A percentile compares a stretch with the other conserved stretches of the same genome.
Evolutionary conservation across 2,329 filamentous ascomycete genomes (phyloP).

Genomic region (Microcyclospora pomicola): DNA sequence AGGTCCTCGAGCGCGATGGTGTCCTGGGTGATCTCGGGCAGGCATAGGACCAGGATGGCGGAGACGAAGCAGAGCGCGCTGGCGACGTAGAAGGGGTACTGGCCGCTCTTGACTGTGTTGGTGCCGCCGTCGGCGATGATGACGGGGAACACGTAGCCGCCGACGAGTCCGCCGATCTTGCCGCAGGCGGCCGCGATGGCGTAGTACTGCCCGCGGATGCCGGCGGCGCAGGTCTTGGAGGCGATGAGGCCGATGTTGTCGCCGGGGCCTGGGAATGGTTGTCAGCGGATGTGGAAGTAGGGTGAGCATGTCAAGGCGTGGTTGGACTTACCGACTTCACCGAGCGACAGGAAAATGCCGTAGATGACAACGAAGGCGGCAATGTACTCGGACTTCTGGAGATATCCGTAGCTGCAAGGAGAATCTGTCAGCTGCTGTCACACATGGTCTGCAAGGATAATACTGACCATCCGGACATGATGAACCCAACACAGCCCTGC

Average conservation of each 20-base stretch:
- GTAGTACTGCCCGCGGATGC: conserved; percentile 62
- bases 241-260: conserved; percentile 85
- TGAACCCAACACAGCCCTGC: conserved; percentile 70
- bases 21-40: conserved; percentile 70
- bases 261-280: conserved; percentile 44
- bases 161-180: conserved; percentile 67
- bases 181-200: conserved; percentile 58
- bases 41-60: conserved; percentile 49
- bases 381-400: conserved; percentile 54
- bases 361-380: conserved; percentile 68
- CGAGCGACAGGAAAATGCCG: conserved; percentile 60
- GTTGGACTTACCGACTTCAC: no score
- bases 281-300: not conserved
- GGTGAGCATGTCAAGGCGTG: conserved; percentile 38
- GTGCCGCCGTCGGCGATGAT: conserved; percentile 41
- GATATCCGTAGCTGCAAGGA: no score
- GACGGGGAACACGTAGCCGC: conserved; percentile 64
- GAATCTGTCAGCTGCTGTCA: no score
- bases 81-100: conserved; percentile 85
- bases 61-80: conserved; percentile 60
- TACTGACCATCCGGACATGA: conserved; percentile 89
- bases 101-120: conserved; percentile 43
- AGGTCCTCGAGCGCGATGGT: conserved; percentile 69
- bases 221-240: conserved; percentile 76
- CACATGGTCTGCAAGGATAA: no score